Conservation (phyloP, 139 green algal species). For the Pleodorina starrii region DNA sequence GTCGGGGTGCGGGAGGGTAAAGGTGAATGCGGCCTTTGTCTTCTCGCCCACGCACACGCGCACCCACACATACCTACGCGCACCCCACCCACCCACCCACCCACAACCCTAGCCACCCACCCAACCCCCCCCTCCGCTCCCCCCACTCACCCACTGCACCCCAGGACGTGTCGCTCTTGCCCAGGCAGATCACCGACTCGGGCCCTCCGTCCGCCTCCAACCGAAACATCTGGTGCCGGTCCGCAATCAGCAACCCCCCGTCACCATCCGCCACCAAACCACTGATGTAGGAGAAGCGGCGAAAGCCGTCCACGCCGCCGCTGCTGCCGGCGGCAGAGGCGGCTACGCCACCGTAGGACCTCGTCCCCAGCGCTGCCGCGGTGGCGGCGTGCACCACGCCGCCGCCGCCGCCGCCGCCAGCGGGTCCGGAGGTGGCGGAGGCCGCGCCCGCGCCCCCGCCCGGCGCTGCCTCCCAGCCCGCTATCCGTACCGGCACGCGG, state of each 20-base stretch:
- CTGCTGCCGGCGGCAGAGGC: neutral
- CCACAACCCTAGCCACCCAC: too few species aligned
- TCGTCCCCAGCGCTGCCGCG: too few species aligned
- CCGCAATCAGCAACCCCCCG: conserved; percentile 6
- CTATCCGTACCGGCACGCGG: neutral
- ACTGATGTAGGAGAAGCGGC: too few species aligned
- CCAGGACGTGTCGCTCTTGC: conserved; percentile 28
- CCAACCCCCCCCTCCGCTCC: too few species aligned
- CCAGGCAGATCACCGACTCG: conserved; percentile 1
- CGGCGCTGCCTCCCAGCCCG: neutral
- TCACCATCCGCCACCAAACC: neutral
- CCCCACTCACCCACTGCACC: conserved; percentile 29
- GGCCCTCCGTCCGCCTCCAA: conserved; percentile 11
- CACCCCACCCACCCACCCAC: too few species aligned
- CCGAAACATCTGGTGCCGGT: conserved; percentile 27
- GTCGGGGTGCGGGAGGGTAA: too few species aligned
- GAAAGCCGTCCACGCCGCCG: neutral
- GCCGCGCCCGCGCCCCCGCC: neutral
- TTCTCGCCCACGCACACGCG: too few species aligned
- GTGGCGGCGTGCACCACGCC: neutral
- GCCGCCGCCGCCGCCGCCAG: neutral
- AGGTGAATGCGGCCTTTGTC: too few species aligned
- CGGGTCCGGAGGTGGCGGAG: neutral
- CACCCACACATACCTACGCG: too few species aligned
- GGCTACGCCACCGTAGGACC: neutral